Percentiles rank a stretch among this genome's conserved stretches.
Evolutionary conservation across 805 yeast species (phyloP).

Genomic region (Kazachstania taianensis): DNA sequence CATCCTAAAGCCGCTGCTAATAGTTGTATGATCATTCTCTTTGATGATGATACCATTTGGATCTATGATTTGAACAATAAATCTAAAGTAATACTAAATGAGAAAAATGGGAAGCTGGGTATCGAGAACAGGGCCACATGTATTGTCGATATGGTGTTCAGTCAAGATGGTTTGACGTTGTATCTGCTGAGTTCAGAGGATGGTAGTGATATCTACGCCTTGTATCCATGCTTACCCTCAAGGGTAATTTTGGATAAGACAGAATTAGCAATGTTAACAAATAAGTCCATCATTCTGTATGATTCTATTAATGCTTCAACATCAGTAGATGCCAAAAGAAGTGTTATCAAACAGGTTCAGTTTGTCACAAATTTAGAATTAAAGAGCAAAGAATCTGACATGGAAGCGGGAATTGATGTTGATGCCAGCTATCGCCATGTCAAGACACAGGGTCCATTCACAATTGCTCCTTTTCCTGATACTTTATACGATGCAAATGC

Average conservation of each 20-base stretch:
- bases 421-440: slow-evolving; percentile 8
- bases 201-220: slow-evolving; percentile 44
- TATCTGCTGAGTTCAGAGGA: slow-evolving; percentile 40
- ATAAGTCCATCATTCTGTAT: slow-evolving; percentile 21
- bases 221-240: slow-evolving; percentile 56
- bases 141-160: slow-evolving; percentile 17
- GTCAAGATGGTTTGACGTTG: slow-evolving; percentile 40
- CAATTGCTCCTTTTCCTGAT: slow-evolving; percentile 45
- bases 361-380: slow-evolving; percentile 29
- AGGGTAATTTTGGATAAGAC: slow-evolving; percentile 7
- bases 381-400: slow-evolving; percentile 9
- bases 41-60: slow-evolving; percentile 18
- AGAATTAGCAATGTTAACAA: slow-evolving; percentile 26
- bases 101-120: slow-evolving; percentile 12
- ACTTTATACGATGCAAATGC: slow-evolving; percentile 40
- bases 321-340: slow-evolving; percentile 13
- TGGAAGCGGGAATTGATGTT: slow-evolving; percentile 10
- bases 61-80: slow-evolving; percentile 12
- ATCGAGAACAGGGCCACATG: slow-evolving; percentile 14
- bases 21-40: slow-evolving; percentile 18
- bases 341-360: slow-evolving; percentile 30
- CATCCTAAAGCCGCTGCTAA: slow-evolving; percentile 29
- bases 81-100: slow-evolving; percentile 5
- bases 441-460: slow-evolving; percentile 43
- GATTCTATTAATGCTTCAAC: slow-evolving; percentile 11